Evolutionary conservation across 140 eudicot species (phyloP).

Genomic region (Stevia rebaudiana): DNA sequence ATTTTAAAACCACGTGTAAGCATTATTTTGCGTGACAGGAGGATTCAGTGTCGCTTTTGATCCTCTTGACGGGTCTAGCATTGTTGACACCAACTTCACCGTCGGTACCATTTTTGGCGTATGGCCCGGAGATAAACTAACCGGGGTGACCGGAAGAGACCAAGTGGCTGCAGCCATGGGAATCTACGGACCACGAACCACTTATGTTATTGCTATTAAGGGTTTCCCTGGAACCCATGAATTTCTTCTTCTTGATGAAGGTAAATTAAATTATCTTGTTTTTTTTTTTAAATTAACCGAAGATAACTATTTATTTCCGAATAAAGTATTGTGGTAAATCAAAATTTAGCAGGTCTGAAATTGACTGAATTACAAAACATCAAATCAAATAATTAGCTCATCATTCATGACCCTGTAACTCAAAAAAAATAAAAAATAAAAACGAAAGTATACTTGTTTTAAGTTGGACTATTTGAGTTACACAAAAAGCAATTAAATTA

Average conservation of each 20-base stretch:
- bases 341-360: neutral
- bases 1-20: neutral
- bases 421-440: too few relatives aligned
- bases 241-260: conserved; percentile 98
- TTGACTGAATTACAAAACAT: too few relatives aligned
- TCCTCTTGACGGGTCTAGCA: conserved; percentile 98
- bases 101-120: conserved; percentile 99
- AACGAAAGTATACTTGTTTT: too few relatives aligned
- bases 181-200: conserved; percentile 93
- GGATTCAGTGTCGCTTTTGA: conserved; percentile 99
- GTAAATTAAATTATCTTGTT: conserved; percentile 22
- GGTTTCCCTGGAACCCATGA: conserved; percentile 91
- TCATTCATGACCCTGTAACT: too few relatives aligned
- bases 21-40: conserved; percentile 35
- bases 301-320: too few relatives aligned
- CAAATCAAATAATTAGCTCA: too few relatives aligned
- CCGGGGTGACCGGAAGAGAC: conserved; percentile 85
- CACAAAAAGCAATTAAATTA: neutral
- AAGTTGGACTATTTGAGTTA: too few relatives aligned
- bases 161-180: conserved; percentile 99
- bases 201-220: conserved; percentile 90
- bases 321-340: too few relatives aligned
- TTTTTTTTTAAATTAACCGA: neutral
- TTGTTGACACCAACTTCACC: conserved; percentile 97
- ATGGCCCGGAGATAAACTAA: conserved; percentile 98